These are phyloP conservation scores for Xylariaceae sp. DNA, from an alignment of 2,329 filamentous ascomycete genomes.

Conservation along the genomic window DNA sequence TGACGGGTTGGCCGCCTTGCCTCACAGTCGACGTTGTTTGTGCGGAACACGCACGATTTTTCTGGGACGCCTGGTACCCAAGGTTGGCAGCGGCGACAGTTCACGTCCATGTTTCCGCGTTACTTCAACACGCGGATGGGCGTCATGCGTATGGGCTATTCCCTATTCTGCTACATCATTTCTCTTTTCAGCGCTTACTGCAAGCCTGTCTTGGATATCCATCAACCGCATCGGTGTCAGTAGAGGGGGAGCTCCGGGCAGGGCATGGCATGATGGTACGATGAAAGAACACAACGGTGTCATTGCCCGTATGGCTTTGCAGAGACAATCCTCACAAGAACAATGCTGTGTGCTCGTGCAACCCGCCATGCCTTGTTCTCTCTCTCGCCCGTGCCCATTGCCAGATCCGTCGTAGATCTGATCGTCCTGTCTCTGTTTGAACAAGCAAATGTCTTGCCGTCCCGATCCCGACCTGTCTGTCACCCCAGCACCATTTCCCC, in stretches of 20 bases:
- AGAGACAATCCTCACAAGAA: no score
- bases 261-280: no score
- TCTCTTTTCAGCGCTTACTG: slow-evolving; percentile 1
- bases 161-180: slow-evolving; percentile 1
- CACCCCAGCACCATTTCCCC: slow-evolving; percentile 12
- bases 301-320: no score
- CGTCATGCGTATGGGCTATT: slow-evolving; percentile 1
- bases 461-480: slow-evolving; percentile 13
- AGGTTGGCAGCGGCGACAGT: no score
- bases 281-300: no score
- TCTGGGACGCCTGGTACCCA: no score
- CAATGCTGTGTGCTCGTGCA: slow-evolving; percentile 4
- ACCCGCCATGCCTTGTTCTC: slow-evolving; percentile 16
- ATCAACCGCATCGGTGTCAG: no score
- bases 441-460: slow-evolving; percentile 17
- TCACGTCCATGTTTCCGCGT: neutral
- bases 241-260: no score
- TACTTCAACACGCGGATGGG: slow-evolving; percentile 1
- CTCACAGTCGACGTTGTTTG: no score
- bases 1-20: slow-evolving; percentile 9
- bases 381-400: no score
- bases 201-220: slow-evolving; percentile 7
- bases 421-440: slow-evolving; percentile 10
- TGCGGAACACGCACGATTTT: no score
- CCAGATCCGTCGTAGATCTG: slow-evolving; percentile 12